A percentile compares a stretch with the other conserved stretches of the same genome.
phyloP scores from a whole-genome alignment of 108 stramenopile species.

The Fragilariopsis cylindrus region DNA sequence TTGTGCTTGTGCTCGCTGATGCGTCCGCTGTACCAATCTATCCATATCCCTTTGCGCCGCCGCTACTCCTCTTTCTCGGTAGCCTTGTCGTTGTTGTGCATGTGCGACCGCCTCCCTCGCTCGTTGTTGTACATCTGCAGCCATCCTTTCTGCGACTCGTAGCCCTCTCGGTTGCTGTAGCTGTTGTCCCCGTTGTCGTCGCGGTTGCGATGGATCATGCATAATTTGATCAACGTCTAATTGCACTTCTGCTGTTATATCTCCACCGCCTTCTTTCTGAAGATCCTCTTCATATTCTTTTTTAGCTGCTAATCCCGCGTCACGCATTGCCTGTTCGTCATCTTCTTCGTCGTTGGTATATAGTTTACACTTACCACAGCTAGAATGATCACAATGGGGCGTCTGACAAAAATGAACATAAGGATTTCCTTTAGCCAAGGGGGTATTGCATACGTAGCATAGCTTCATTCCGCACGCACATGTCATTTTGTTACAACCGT shows the following conservation, averaged over 20 bases:
- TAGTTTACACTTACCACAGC: constrained; percentile 70
- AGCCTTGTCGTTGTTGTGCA: too few relatives aligned
- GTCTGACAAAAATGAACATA: constrained; percentile 86
- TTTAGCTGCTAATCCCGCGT: constrained; percentile 78
- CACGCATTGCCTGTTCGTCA: constrained; percentile 63
- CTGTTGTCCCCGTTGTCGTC: background rate
- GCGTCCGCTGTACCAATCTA: too few relatives aligned
- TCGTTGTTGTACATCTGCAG: too few relatives aligned
- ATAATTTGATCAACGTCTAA: constrained; percentile 36
- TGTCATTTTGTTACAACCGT: constrained; percentile 89
- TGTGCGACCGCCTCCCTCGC: too few relatives aligned
- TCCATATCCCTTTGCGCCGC: too few relatives aligned
- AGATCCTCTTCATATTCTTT: constrained; percentile 51
- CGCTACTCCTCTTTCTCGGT: too few relatives aligned
- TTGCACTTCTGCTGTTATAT: constrained; percentile 48
- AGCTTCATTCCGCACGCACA: constrained; percentile 71
- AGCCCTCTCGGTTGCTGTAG: background rate
- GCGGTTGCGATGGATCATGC: background rate
- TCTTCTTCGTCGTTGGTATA: constrained; percentile 68
- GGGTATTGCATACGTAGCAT: constrained; percentile 82
- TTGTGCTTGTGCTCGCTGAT: too few relatives aligned
- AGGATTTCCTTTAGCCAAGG: constrained; percentile 44
- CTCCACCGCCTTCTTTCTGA: constrained; percentile 53
- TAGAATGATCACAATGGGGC: constrained; percentile 73
- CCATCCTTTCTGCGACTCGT: too few relatives aligned